Evolutionary conservation across 192 early-diverging fungal species (phyloP), one percentile per base, ranked within the genome.

Genomic region (Coemansia javaensis): DNA sequence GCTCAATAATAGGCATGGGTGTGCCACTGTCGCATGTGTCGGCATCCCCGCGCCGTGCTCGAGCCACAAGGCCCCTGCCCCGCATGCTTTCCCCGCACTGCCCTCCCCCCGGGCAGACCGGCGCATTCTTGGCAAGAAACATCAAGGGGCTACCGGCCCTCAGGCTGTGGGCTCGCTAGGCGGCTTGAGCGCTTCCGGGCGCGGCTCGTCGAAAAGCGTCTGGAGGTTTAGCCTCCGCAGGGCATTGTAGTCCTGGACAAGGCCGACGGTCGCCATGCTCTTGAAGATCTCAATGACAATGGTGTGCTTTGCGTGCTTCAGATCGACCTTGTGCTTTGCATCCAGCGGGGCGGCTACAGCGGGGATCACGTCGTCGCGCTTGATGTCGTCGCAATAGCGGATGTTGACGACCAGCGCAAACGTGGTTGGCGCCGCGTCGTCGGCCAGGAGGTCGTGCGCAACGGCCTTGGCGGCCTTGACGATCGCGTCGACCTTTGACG

Each of bases 261-360:
- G 45, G 9, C 72, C 72, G 12, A 75, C 47, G 3, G 56, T 50
- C 17, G 65, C 67, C 47, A 75, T 60, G 56, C 61, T 75, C 45
- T 75, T 75, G 53, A 75, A 75, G 9, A 54, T 61, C 36, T 75
- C 72, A 17, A 75, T 69, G 32, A 75, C 72, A 9, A 75, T 17
- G 7, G 72, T 69, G 53, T 69, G 46, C 32, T 55, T 60, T 40
- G 72, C 66, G 43, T 75, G 54, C 37, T 63, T 61, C 47, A 75
- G 40, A 37, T 75, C 72, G 9, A 75, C 72, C 33, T 63, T 75
- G 66, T 75, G 72, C 52, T 60, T 75, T 15, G n/a, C 60, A 33
- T 69, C 61, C 17, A 75, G 43, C 40, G 62, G 66, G 7, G 66
- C 72, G 28, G 72, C 72, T 28, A 75, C 72, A 4, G 72, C 56